Conservation (phyloP, 371 early-diverging fungal species). For the Lichtheimia ramosa region DNA sequence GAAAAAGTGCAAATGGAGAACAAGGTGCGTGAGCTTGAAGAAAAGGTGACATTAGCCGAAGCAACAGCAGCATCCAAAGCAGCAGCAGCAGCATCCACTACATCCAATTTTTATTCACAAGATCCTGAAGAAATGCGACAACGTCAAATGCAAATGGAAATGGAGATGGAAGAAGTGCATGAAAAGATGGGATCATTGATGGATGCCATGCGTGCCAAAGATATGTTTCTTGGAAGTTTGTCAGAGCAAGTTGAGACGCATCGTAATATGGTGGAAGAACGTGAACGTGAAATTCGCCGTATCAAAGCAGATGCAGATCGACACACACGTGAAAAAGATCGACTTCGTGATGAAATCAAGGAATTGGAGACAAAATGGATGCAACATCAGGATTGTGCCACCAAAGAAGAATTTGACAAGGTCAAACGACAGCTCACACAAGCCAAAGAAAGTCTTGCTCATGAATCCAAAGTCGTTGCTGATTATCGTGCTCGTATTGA, state of each 20-base stretch:
- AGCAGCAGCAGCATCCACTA: conserved; percentile 13
- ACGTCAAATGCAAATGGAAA: conserved; percentile 46
- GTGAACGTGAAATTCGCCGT: conserved; percentile 48
- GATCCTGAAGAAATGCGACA: conserved; percentile 35
- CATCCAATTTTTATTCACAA: conserved; percentile 24
- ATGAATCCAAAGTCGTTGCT: conserved; percentile 24
- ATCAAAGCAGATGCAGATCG: conserved; percentile 42
- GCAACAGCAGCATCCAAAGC: conserved; percentile 43
- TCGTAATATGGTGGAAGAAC: conserved; percentile 48
- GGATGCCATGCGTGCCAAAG: conserved; percentile 52
- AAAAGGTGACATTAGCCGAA: conserved; percentile 47
- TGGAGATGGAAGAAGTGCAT: conserved; percentile 53
- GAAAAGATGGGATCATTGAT: conserved; percentile 46
- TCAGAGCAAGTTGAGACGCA: conserved; percentile 48
- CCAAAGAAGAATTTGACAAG: conserved; percentile 34
- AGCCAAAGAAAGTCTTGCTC: conserved; percentile 31
- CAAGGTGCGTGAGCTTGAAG: conserved; percentile 39
- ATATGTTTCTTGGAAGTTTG: conserved; percentile 44
- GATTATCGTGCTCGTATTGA: conserved; percentile 30
- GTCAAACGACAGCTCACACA: conserved; percentile 28
- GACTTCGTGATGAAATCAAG: conserved; percentile 35
- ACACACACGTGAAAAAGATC: conserved; percentile 40
- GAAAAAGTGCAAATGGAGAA: conserved; percentile 47
- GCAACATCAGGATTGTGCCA: conserved; percentile 38
- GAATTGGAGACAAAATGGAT: conserved; percentile 37